Conservation (phyloP, 139 green algal species). For the Astrephomene gubernaculifera region DNA sequence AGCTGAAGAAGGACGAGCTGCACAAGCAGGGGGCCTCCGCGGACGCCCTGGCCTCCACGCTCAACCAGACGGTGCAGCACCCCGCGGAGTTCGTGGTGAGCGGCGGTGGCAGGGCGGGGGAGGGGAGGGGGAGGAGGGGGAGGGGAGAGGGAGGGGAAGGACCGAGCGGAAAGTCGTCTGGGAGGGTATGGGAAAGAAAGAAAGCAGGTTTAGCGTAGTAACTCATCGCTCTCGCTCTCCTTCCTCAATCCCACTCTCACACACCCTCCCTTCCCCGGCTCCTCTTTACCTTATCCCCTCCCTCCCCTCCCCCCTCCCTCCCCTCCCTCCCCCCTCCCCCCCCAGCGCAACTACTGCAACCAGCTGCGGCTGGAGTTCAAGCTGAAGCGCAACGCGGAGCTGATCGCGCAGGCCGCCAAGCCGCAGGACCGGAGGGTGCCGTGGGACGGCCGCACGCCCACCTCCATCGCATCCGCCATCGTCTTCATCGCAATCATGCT, state of each 20-base stretch:
- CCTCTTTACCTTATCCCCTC: no score
- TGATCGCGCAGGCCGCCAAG: constrained; percentile 33
- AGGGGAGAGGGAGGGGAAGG: no score
- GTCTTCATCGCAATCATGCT: constrained; percentile 76
- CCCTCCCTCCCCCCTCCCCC: background rate
- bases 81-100: constrained; percentile 37
- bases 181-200: no score
- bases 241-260: no score
- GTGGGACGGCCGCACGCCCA: constrained; percentile 81
- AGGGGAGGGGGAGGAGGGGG: background rate
- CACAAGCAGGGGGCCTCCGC: background rate
- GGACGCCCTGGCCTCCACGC: constrained; percentile 20
- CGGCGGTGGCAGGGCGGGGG: background rate
- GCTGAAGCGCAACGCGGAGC: constrained; percentile 1
- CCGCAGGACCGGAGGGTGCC: constrained; percentile 22
- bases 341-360: constrained; percentile 34
- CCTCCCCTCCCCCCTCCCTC: no score
- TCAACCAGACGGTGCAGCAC: constrained; percentile 41
- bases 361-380: constrained; percentile 42
- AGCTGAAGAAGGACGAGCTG: constrained; percentile 52
- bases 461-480: constrained; percentile 79
- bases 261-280: no score
- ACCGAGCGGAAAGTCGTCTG: no score
- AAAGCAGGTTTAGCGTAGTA: no score
- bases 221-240: no score